Evolutionary conservation across 1,139 yeast genomes (phyloP).

Genomic region (Hyphopichia buzzinii): DNA sequence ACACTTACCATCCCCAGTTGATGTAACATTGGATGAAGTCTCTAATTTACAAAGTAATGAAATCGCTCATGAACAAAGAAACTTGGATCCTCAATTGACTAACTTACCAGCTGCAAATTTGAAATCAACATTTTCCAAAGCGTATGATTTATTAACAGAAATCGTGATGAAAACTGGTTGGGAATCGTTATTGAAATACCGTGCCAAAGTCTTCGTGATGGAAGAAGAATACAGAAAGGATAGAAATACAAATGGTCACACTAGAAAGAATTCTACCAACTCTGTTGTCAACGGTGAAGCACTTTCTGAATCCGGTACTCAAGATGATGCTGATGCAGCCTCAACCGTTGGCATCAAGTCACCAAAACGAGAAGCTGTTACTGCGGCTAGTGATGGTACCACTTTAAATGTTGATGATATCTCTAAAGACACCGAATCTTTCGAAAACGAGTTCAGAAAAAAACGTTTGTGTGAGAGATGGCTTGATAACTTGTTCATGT

Average conservation of each 20-base stretch:
- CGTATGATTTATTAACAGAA: conserved; percentile 76
- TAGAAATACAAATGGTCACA: conserved; percentile 20
- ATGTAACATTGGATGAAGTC: conserved; percentile 67
- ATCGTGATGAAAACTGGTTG: conserved; percentile 77
- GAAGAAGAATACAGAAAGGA: conserved; percentile 79
- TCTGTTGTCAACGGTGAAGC: conserved; percentile 12
- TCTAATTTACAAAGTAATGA: conserved; percentile 55
- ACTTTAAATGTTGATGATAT: neutral
- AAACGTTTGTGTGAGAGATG: conserved; percentile 93
- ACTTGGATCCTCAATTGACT: conserved; percentile 64
- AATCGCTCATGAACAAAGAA: conserved; percentile 49
- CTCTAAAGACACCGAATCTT: conserved; percentile 9
- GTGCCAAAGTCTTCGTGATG: conserved; percentile 92
- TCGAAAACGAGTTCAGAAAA: conserved; percentile 51
- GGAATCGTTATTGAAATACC: conserved; percentile 76
- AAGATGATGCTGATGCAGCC: conserved; percentile 24
- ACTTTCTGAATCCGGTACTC: conserved; percentile 6
- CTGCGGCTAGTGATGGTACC: conserved; percentile 5
- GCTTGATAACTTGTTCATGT: conserved; percentile 86
- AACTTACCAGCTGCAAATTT: conserved; percentile 76
- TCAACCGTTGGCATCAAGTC: conserved; percentile 41
- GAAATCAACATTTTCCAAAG: conserved; percentile 74
- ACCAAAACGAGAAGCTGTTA: conserved; percentile 23
- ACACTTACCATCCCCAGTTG: conserved; percentile 75
- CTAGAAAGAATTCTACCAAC: conserved; percentile 14